These are phyloP conservation scores for Leccinum disarticulatum DNA, from an alignment of 768 basidiomycete species.

Conservation along the genomic window DNA sequence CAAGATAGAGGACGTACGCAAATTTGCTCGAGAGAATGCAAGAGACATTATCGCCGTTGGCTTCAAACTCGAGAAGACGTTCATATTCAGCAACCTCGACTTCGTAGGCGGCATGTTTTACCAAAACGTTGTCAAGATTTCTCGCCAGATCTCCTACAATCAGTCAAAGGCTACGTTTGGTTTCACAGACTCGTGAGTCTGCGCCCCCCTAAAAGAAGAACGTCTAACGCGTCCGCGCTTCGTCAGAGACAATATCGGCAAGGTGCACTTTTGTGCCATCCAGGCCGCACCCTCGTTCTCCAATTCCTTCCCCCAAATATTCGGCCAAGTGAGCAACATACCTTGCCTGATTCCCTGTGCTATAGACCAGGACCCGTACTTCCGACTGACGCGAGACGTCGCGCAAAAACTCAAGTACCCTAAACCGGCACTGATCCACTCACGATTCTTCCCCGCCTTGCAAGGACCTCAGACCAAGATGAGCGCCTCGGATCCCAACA, in stretches of 20 bases:
- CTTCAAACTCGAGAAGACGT: slow-evolving; percentile 88
- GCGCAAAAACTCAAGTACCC: slow-evolving; percentile 93
- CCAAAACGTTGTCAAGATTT: slow-evolving; percentile 89
- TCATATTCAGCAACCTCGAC: slow-evolving; percentile 93
- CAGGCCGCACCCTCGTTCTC: slow-evolving; percentile 97
- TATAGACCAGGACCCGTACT: slow-evolving; percentile 97
- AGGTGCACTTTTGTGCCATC: slow-evolving; percentile 93
- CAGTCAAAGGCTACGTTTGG: slow-evolving; percentile 96
- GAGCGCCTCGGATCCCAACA: slow-evolving; percentile 94
- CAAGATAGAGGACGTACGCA: slow-evolving; percentile 83
- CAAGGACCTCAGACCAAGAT: slow-evolving; percentile 99
- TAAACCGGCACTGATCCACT: slow-evolving; percentile 89
- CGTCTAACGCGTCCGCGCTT: neutral
- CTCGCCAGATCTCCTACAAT: slow-evolving; percentile 88
- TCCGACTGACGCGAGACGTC: slow-evolving; percentile 95
- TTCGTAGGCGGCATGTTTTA: slow-evolving; percentile 94
- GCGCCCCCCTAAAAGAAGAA: neutral
- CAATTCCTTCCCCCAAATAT: slow-evolving; percentile 98
- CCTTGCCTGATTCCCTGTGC: slow-evolving; percentile 97
- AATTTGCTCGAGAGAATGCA: slow-evolving; percentile 84
- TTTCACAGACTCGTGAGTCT: slow-evolving; percentile 88
- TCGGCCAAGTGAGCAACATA: slow-evolving; percentile 75
- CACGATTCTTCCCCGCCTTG: slow-evolving; percentile 97
- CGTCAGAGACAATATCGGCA: slow-evolving; percentile 93
- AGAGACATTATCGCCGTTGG: slow-evolving; percentile 96